phyloP scores from a whole-genome alignment of 306 rosid genomes.

The Pachyrhizus erosus region DNA sequence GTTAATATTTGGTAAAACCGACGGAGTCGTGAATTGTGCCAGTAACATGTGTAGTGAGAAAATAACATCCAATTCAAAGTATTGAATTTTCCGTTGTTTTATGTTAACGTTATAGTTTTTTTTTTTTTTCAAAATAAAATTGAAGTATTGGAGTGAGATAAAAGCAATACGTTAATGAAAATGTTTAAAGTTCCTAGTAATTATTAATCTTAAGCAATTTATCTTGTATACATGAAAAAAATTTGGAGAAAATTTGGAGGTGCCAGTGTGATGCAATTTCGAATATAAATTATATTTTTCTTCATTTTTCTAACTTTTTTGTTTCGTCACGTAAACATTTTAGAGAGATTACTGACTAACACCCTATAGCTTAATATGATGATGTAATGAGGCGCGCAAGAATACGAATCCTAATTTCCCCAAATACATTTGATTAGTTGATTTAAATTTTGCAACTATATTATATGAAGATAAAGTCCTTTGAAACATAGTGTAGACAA shows the following conservation, averaged over 20 bases:
- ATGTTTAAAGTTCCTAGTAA: background rate
- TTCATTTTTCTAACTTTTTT: background rate
- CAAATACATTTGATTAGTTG: background rate
- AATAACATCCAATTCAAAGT: too few relatives aligned
- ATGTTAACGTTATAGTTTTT: too few relatives aligned
- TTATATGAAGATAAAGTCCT: background rate
- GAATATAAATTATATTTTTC: background rate
- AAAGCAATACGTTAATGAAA: background rate
- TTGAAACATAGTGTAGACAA: background rate
- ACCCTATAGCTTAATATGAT: background rate
- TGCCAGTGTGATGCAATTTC: background rate
- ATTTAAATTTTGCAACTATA: background rate
- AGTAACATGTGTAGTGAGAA: too few relatives aligned
- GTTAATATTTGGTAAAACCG: too few relatives aligned
- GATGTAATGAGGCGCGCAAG: background rate
- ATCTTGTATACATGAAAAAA: background rate
- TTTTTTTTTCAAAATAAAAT: too few relatives aligned
- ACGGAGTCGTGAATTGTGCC: too few relatives aligned
- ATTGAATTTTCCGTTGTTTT: too few relatives aligned
- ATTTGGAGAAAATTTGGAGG: background rate
- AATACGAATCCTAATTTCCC: background rate
- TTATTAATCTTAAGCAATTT: background rate
- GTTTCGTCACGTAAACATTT: background rate
- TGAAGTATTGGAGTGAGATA: too few relatives aligned
- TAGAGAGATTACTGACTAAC: background rate